These are phyloP conservation scores for Blastobotrys apis DNA, from an alignment of 1,139 yeast genomes.

Conservation along the genomic window DNA sequence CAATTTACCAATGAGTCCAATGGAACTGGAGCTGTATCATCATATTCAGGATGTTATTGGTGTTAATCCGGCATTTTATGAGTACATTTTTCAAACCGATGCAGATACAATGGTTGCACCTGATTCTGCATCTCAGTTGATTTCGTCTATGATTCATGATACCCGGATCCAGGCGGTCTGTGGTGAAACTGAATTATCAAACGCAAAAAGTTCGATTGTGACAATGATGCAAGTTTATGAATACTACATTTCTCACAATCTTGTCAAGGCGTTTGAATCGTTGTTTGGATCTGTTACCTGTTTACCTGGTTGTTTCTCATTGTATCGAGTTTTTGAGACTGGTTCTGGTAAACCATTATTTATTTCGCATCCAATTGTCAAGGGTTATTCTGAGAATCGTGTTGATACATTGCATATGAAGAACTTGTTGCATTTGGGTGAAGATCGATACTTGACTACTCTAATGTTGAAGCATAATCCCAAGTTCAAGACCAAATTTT, in stretches of 20 bases:
- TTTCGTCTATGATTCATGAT: slow-evolving; percentile 37
- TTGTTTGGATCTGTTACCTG: slow-evolving; percentile 43
- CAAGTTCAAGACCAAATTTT: slow-evolving; percentile 38
- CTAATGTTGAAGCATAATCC: slow-evolving; percentile 38
- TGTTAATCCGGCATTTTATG: slow-evolving; percentile 42
- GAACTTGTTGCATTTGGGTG: slow-evolving; percentile 41
- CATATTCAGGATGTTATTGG: slow-evolving; percentile 43
- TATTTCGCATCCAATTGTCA: slow-evolving; percentile 38
- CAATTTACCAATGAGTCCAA: slow-evolving; percentile 40
- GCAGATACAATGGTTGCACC: slow-evolving; percentile 41
- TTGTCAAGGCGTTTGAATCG: slow-evolving; percentile 42
- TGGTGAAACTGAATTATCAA: slow-evolving; percentile 42
- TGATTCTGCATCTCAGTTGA: slow-evolving; percentile 37
- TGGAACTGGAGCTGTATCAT: slow-evolving; percentile 41
- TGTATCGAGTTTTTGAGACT: slow-evolving; percentile 38
- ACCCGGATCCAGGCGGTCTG: slow-evolving; percentile 40
- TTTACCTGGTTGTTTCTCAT: slow-evolving; percentile 42
- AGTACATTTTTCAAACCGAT: slow-evolving; percentile 41
- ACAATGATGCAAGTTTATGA: slow-evolving; percentile 45
- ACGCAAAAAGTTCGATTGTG: slow-evolving; percentile 37
- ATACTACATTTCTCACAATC: slow-evolving; percentile 42
- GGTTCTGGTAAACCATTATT: slow-evolving; percentile 39
- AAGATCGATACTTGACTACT: slow-evolving; percentile 42
- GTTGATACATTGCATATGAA: slow-evolving; percentile 42
- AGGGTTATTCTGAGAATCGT: slow-evolving; percentile 37